A percentile compares a stretch with the other conserved stretches of the same genome.
These are phyloP conservation scores for Neobulgaria alba DNA, from an alignment of 2,329 filamentous ascomycete genomes.

Conservation along the genomic window DNA sequence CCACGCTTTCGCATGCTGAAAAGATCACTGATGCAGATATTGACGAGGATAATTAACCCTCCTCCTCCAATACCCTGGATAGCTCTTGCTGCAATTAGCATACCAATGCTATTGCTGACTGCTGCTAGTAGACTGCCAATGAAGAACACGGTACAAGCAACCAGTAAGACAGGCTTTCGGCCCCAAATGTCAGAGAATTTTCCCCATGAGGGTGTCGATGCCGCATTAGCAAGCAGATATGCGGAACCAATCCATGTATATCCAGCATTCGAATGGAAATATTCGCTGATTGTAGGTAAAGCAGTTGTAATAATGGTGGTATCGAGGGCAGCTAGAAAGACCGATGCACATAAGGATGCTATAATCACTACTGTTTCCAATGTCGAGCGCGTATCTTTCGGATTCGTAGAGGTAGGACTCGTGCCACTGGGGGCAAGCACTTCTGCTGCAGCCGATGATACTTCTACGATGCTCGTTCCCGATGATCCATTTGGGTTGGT, in stretches of 20 bases:
- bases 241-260: conserved; percentile 74
- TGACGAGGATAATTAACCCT: conserved; percentile 43
- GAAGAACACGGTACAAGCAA: conserved; percentile 42
- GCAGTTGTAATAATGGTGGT: conserved; percentile 52
- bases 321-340: conserved; percentile 29
- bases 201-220: conserved; percentile 58
- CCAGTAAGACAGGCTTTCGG: conserved; percentile 43
- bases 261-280: conserved; percentile 38
- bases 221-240: conserved; percentile 62
- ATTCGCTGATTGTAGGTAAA: conserved; percentile 47
- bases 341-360: conserved; percentile 24
- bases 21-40: conserved; percentile 45
- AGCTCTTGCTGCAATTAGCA: conserved; percentile 37
- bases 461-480: background rate
- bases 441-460: background rate
- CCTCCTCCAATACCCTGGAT: conserved; percentile 43
- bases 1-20: conserved; percentile 39
- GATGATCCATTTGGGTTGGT: conserved; percentile 2
- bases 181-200: conserved; percentile 51
- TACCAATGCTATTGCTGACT: conserved; percentile 36
- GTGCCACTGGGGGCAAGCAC: background rate
- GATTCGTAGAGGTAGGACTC: conserved; percentile 3
- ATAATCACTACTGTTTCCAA: conserved; percentile 28
- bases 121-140: conserved; percentile 42
- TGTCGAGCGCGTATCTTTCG: conserved; percentile 25